Evolutionary conservation across 805 yeast species (phyloP).

Genomic region (Ogataea degrootiae): DNA sequence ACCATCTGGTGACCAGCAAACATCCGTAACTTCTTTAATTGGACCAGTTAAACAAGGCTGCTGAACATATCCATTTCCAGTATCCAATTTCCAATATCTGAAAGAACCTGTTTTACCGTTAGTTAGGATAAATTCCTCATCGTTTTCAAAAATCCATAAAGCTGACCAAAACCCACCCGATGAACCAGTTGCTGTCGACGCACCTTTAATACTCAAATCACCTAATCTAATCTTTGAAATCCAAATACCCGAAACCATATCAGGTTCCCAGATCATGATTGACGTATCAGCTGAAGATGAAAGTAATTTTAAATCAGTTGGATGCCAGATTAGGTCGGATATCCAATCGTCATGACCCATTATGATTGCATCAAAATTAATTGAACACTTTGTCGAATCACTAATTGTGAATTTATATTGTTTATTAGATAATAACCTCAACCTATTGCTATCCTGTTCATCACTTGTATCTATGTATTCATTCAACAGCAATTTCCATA

Average conservation of each 20-base stretch:
- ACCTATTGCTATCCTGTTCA: constrained; percentile 43
- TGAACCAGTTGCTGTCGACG: constrained; percentile 97
- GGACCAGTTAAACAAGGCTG: constrained; percentile 71
- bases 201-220: constrained; percentile 91
- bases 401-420: constrained; percentile 53
- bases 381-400: constrained; percentile 39
- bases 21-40: constrained; percentile 65
- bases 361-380: constrained; percentile 85
- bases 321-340: constrained; percentile 78
- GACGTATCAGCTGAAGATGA: constrained; percentile 94
- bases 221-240: constrained; percentile 76
- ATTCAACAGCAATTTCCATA: constrained; percentile 72
- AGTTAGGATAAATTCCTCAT: constrained; percentile 55
- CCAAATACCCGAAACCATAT: constrained; percentile 85
- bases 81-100: constrained; percentile 59
- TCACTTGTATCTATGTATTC: constrained; percentile 53
- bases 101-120: constrained; percentile 92
- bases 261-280: constrained; percentile 91
- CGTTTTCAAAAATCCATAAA: constrained; percentile 56
- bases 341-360: constrained; percentile 99
- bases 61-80: constrained; percentile 27
- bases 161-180: constrained; percentile 62
- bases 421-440: constrained; percentile 62
- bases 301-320: constrained; percentile 52
- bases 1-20: constrained; percentile 69